Conservation (phyloP, 345 rosid species). For the Lepidium didymum region DNA sequence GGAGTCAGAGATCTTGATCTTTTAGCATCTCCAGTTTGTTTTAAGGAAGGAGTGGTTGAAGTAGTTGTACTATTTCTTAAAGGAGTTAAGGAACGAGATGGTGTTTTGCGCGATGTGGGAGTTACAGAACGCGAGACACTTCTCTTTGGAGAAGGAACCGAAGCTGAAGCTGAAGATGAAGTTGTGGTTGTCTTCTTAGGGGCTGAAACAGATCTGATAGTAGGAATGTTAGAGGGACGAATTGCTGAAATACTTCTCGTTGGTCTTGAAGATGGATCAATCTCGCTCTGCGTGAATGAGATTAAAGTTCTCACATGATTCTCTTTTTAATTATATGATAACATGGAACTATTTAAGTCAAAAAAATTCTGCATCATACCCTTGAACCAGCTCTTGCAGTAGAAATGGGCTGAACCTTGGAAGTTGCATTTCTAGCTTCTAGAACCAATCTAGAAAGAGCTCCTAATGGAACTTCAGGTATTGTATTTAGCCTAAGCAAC, state of each 20-base stretch:
- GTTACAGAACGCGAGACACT: constrained; percentile 20
- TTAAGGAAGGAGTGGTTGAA: constrained; percentile 3
- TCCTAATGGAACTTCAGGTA: constrained; percentile 19
- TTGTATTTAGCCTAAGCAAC: constrained; percentile 14
- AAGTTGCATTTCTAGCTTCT: constrained; percentile 23
- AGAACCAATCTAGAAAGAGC: constrained; percentile 22
- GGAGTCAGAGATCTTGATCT: constrained; percentile 32
- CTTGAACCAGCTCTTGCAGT: not conserved
- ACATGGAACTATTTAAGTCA: not conserved
- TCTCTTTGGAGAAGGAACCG: constrained; percentile 21
- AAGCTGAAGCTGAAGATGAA: not conserved
- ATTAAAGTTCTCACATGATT: not conserved
- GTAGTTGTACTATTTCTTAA: constrained; percentile 10
- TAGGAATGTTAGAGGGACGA: constrained; percentile 17
- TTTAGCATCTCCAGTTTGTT: not conserved
- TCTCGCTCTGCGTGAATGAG: not conserved
- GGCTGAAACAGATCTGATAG: constrained; percentile 17
- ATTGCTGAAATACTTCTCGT: constrained; percentile 16
- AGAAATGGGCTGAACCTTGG: constrained; percentile 15
- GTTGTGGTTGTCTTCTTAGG: constrained; percentile 20
- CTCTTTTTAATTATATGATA: not conserved
- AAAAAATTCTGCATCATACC: not conserved
- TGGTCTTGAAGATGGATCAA: constrained; percentile 19
- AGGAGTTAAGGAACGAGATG: constrained; percentile 20
- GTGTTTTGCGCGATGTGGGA: constrained; percentile 18